A percentile compares a stretch with the other conserved stretches of the same genome.
phyloP scores from a whole-genome alignment of 2,329 filamentous ascomycete species.

The Macrophomina pseudophaseolina region DNA sequence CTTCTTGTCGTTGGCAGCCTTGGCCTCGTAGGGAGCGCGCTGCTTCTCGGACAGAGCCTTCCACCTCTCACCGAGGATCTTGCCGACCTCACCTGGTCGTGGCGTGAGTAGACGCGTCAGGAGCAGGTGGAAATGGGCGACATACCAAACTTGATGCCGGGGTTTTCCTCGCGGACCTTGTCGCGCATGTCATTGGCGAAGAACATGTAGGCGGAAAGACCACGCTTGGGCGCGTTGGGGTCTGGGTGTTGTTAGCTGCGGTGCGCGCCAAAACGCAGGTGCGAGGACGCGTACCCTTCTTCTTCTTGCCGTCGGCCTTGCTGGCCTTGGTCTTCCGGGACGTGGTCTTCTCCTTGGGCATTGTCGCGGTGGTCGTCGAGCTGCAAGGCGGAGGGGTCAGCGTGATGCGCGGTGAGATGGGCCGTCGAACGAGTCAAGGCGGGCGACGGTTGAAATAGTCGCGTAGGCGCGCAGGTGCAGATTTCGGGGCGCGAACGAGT shows the following conservation, averaged over 20 bases:
- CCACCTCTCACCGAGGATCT: slow-evolving; percentile 97
- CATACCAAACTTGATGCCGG: slow-evolving; percentile 92
- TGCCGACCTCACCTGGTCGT: slow-evolving; percentile 83
- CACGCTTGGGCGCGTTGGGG: slow-evolving; percentile 98
- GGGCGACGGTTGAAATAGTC: slow-evolving; percentile 20
- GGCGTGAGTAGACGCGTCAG: slow-evolving; percentile 19
- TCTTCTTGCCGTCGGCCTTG: slow-evolving; percentile 66
- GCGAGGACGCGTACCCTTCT: slow-evolving; percentile 64
- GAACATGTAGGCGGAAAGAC: slow-evolving; percentile 99
- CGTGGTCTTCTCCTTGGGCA: slow-evolving; percentile 71
- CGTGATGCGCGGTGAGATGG: slow-evolving; percentile 4
- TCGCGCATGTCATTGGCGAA: slow-evolving; percentile 99
- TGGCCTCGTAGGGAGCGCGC: slow-evolving; percentile 91
- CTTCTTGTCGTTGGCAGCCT: slow-evolving; percentile 98
- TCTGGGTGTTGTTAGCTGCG: slow-evolving; percentile 59
- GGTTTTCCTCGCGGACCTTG: slow-evolving; percentile 97
- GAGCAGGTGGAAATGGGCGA: slow-evolving; percentile 27
- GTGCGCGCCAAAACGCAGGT: not conserved
- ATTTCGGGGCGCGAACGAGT: slow-evolving; percentile 4
- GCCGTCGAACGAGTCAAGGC: not conserved
- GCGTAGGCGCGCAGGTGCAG: slow-evolving; percentile 7
- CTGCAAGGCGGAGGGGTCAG: slow-evolving; percentile 11
- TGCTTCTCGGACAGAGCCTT: slow-evolving; percentile 95
- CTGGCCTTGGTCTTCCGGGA: slow-evolving; percentile 66
- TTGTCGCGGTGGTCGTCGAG: slow-evolving; percentile 38